Evolutionary conservation across 164 flowering plant genomes (phyloP).

Genomic region (Amborella trichopoda): DNA sequence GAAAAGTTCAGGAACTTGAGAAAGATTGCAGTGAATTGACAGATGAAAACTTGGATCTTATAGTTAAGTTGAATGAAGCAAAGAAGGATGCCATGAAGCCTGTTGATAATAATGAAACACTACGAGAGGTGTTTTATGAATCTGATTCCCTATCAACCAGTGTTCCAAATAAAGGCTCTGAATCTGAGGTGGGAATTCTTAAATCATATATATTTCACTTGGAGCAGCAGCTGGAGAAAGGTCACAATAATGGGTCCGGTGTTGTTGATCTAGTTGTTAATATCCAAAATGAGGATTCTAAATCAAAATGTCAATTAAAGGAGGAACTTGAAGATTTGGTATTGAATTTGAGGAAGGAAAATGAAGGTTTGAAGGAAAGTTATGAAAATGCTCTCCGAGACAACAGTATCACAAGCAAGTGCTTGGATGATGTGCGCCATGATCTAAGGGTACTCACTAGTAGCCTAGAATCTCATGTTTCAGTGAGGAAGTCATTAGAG

Average conservation of each 20-base stretch:
- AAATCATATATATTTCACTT: slow-evolving; percentile 13
- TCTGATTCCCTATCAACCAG: slow-evolving; percentile 4
- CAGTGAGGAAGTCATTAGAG: slow-evolving; percentile 42
- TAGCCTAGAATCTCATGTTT: slow-evolving; percentile 38
- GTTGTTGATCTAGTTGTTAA: no score
- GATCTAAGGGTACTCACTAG: slow-evolving; percentile 27
- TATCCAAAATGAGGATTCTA: slow-evolving; percentile 38
- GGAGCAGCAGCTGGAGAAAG: slow-evolving; percentile 18
- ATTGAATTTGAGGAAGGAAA: slow-evolving; percentile 33
- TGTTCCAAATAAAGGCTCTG: slow-evolving; percentile 5
- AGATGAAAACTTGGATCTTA: slow-evolving; percentile 46
- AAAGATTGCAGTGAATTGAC: slow-evolving; percentile 52
- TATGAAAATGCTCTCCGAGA: slow-evolving; percentile 23
- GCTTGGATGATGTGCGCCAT: slow-evolving; percentile 36
- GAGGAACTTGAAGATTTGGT: slow-evolving; percentile 27
- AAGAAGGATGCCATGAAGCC: slow-evolving; percentile 7
- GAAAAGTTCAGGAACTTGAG: slow-evolving; percentile 50
- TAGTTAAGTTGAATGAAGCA: slow-evolving; percentile 35
- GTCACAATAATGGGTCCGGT: no score
- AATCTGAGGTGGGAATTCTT: slow-evolving; percentile 18
- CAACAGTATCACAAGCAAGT: slow-evolving; percentile 22
- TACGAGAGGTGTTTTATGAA: slow-evolving; percentile 6
- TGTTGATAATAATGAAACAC: background rate
- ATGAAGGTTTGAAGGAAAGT: slow-evolving; percentile 26
- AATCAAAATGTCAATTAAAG: slow-evolving; percentile 12